Evolutionary conservation across 805 yeast genomes (phyloP), one percentile per base, ranked within the genome.

Genomic region (Wickerhamiella alocasiicola): DNA sequence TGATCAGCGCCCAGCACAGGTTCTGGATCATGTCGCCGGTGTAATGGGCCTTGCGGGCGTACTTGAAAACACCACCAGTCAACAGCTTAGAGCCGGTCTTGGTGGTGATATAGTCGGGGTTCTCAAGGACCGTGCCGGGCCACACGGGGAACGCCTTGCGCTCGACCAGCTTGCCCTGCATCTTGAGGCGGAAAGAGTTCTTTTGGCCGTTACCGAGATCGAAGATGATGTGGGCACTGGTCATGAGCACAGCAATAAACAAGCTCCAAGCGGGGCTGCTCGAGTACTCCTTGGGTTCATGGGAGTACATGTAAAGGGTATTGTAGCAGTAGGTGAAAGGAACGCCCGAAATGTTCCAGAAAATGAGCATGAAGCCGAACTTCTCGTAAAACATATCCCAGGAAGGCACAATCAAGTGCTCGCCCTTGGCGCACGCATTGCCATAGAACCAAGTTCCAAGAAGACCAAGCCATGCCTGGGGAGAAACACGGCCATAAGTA

Each of bases 311-410:
- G 67, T 65, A 91, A 54, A 91, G 68, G 9, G 95, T 82, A 61
- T 93, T 79, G 57, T 85, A 95, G 63, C 96, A 84, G 67, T 91
- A 91, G 31, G 97, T 88, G 75, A 78, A 91, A 36, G 98, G 98
- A 31, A 91, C 98, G 54, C 98, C 98, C 24, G 96, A 95, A 60
- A 91, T 84, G 66, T 91, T 91, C 98, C 98, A 91, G 70, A 91
- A 91, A 53, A 87, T 76, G 50, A 91, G 73, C 97, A 91, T 87
- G 69, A 91, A 91, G n/a, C 98, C 98, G 55, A 91, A 91, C 65
- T 91, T 91, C 62, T 91, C 98, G 62, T 91, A 91, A 24, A 94
- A 95, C 96, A 91, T 88, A 62, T 91, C 98, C 97, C 98, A 91
- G 15, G 95, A 81, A 52, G 97, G 95, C 47, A 87, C 94, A 59